These are phyloP conservation scores for Tilletiaria anomala DNA, from an alignment of 1,284 basidiomycete genomes.

Conservation along the genomic window DNA sequence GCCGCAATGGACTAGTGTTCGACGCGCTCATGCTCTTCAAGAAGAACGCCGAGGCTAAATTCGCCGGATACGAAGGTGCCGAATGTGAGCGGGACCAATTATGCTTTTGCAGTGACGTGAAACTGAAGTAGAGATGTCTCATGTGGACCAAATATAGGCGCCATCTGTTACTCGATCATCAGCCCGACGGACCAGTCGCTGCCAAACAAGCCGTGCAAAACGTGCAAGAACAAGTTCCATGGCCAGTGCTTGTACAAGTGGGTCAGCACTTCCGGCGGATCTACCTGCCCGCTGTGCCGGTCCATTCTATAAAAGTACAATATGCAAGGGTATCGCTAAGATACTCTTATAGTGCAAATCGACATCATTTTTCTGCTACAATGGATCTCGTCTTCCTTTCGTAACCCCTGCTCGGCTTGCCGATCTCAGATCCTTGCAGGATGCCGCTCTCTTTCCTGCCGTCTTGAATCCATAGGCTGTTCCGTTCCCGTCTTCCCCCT, in stretches of 20 bases:
- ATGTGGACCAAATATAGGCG: constrained; percentile 5
- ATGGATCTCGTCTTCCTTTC: too few relatives aligned
- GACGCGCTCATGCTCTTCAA: constrained; percentile 89
- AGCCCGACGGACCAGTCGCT: constrained; percentile 68
- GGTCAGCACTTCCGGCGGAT: constrained; percentile 73
- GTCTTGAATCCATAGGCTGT: too few relatives aligned
- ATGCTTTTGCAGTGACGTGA: too few relatives aligned
- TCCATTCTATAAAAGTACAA: constrained; percentile 46
- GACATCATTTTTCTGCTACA: too few relatives aligned
- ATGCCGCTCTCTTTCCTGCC: too few relatives aligned
- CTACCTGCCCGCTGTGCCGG: constrained; percentile 79
- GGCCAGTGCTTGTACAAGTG: constrained; percentile 48
- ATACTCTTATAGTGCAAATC: too few relatives aligned
- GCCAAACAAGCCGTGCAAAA: constrained; percentile 82
- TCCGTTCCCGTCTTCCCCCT: too few relatives aligned
- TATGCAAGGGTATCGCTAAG: too few relatives aligned
- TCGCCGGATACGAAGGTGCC: constrained; percentile 29
- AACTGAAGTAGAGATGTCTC: too few relatives aligned
- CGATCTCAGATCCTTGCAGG: too few relatives aligned
- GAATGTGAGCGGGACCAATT: constrained; percentile 31
- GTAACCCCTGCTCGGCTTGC: too few relatives aligned
- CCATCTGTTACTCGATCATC: constrained; percentile 59
- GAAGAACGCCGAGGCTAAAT: constrained; percentile 60
- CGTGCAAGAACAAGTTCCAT: constrained; percentile 88
- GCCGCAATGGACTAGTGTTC: constrained; percentile 71